A percentile compares a stretch with the other conserved stretches of the same genome.
These are phyloP conservation scores for Closterium sp. DNA, from an alignment of 139 green algal species.

Conservation along the genomic window DNA sequence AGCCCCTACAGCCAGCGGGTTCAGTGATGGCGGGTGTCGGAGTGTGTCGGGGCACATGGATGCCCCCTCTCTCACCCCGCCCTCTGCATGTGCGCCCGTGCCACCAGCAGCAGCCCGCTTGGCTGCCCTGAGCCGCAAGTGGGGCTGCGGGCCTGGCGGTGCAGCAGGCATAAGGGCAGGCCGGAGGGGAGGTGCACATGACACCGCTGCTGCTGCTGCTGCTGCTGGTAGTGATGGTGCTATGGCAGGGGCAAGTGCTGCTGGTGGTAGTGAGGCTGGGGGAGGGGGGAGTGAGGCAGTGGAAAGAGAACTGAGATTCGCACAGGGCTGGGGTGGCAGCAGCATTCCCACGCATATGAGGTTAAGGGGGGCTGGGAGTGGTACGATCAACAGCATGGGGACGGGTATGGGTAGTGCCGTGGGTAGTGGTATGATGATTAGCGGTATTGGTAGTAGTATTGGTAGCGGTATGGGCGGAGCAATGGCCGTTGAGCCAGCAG, in stretches of 20 bases:
- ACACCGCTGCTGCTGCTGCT: neutral
- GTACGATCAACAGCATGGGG: neutral
- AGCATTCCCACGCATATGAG: neutral
- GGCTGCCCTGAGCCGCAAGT: neutral
- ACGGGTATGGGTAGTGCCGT: neutral
- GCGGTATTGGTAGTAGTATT: neutral
- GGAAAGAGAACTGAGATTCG: no score
- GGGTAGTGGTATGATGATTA: neutral
- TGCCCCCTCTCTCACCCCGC: no score
- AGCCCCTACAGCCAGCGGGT: neutral
- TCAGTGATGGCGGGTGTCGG: neutral
- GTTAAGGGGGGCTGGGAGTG: neutral
- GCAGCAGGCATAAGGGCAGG: neutral
- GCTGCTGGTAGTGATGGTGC: neutral
- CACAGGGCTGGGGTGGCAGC: neutral
- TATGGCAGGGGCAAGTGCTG: neutral
- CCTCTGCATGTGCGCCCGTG: neutral
- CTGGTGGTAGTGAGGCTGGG: neutral
- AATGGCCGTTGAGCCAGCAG: neutral
- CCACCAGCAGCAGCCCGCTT: neutral
- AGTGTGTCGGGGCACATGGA: neutral
- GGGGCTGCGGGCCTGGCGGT: neutral
- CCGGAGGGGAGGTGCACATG: neutral
- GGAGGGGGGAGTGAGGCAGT: neutral
- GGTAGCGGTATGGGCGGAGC: neutral